Percentiles rank a stretch among this genome's conserved stretches.
Conservation (phyloP, 2,329 filamentous ascomycete genomes). For the Aspergillus transmontanensis region DNA sequence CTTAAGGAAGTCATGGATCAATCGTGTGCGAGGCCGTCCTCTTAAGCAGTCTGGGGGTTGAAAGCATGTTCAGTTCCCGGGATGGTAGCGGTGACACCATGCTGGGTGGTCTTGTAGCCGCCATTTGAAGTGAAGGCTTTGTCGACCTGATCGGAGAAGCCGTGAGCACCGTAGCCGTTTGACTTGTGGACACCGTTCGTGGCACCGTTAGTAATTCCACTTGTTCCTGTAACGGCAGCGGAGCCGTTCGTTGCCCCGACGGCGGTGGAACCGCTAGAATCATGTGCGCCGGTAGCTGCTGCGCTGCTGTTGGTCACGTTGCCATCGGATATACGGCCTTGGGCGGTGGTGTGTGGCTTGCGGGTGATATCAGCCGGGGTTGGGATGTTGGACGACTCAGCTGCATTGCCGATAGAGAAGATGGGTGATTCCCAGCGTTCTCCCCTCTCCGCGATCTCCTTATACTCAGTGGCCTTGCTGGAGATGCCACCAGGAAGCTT, state of each 20-base stretch:
- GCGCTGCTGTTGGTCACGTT: slow-evolving; percentile 10
- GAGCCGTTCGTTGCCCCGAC: slow-evolving; percentile 13
- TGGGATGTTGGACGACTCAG: slow-evolving; percentile 73
- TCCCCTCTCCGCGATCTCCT: slow-evolving; percentile 81
- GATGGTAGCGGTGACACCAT: slow-evolving; percentile 12
- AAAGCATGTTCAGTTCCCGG: slow-evolving; percentile 22
- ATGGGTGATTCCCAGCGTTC: slow-evolving; percentile 94
- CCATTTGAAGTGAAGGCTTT: slow-evolving; percentile 29
- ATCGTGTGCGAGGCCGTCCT: not conserved
- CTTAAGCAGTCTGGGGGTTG: slow-evolving; percentile 27
- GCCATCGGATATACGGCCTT: slow-evolving; percentile 16
- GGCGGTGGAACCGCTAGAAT: slow-evolving; percentile 21
- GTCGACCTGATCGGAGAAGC: slow-evolving; percentile 37
- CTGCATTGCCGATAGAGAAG: slow-evolving; percentile 81
- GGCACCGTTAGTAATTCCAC: slow-evolving; percentile 6
- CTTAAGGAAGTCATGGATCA: slow-evolving; percentile 1
- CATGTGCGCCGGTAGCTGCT: slow-evolving; percentile 15
- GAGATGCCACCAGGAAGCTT: slow-evolving; percentile 85
- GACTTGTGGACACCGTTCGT: slow-evolving; percentile 18
- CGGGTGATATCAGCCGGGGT: slow-evolving; percentile 55
- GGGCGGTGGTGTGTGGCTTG: slow-evolving; percentile 58
- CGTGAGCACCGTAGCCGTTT: slow-evolving; percentile 21
- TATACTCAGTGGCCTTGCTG: slow-evolving; percentile 92
- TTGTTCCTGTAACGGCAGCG: slow-evolving; percentile 15
- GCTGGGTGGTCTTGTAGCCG: slow-evolving; percentile 3